Evolutionary conservation across 225 moss, liverwort and hornwort species (phyloP), one percentile per base, ranked within the genome.

Genomic region (Takakia lepidozioides): DNA sequence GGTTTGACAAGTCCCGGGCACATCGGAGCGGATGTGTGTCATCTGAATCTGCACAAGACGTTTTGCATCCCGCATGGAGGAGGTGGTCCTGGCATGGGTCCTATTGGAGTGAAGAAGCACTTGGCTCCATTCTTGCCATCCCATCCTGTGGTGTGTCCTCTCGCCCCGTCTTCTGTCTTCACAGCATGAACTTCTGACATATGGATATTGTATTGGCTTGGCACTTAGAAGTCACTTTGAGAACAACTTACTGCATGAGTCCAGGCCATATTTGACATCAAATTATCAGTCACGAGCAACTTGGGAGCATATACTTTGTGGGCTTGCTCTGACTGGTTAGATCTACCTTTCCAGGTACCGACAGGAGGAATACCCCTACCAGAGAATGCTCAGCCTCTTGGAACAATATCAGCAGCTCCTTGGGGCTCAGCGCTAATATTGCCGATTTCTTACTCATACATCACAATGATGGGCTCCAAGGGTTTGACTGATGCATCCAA

Each of bases 51-150:
- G 54, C 95, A 98, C 51, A 98, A 98, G 73, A 98, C 95, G 11
- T 98, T 98, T 55, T 98, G 95, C 32, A 98, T 98, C 63, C 95
- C 95, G 27, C 95, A 98, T 43, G 95, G 95, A 54, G 95, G 95
- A 28, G 95, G 95, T 24, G 95, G 95, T 43, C 95, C 95, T 49
- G 95, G 95, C 17, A 98, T 98, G 95, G 95, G 95, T 38, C 95
- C 95, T 24, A 98, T 98, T 39, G 95, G 95, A 38, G 95, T 98
- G 46, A 98, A 98, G 82, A 85, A 84, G 73, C 95, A 98, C 70
- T 69, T 98, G 67, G 90, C 95, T 57, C 90, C 95, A 19, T 90
- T 73, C 66, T 36, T 98, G 67, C 95, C 95, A 34, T 98, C 95
- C 19, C 95, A 98, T 59, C 95, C 95, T 42, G 82, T 98, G 71